Evolutionary conservation across 2,329 filamentous ascomycete species (phyloP).

Genomic region (Aspergillus carbonarius): DNA sequence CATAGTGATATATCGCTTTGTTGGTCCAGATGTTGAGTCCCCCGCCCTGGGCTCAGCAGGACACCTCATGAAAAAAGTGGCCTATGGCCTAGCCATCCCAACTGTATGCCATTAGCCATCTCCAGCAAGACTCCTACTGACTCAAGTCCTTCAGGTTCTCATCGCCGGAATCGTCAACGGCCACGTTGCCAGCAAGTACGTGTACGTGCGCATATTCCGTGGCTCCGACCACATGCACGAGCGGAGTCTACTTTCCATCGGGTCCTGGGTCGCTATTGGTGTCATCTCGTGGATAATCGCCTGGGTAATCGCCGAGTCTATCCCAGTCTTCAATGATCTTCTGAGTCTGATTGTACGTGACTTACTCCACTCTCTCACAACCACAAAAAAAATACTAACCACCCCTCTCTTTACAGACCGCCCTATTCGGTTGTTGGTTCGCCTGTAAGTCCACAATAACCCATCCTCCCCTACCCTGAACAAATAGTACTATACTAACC

Average conservation of each 20-base stretch:
- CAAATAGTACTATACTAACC: no score
- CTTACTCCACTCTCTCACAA: background rate
- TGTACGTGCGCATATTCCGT: slow-evolving; percentile 64
- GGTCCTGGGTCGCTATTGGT: slow-evolving; percentile 60
- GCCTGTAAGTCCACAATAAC: slow-evolving; percentile 41
- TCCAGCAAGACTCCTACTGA: background rate
- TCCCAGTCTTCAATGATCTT: slow-evolving; percentile 67
- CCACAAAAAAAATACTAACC: slow-evolving; percentile 6
- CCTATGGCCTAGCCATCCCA: slow-evolving; percentile 66
- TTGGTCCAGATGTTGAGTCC: slow-evolving; percentile 59
- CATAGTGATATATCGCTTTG: slow-evolving; percentile 66
- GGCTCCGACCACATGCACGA: slow-evolving; percentile 55
- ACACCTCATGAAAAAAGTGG: slow-evolving; percentile 58
- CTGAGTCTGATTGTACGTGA: slow-evolving; percentile 56
- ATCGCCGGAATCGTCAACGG: slow-evolving; percentile 69
- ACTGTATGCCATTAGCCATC: slow-evolving; percentile 43
- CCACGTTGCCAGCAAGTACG: slow-evolving; percentile 64
- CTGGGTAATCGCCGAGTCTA: slow-evolving; percentile 67
- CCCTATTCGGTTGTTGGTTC: slow-evolving; percentile 67
- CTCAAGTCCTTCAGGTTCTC: slow-evolving; percentile 49
- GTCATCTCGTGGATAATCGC: slow-evolving; percentile 58
- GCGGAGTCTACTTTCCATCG: slow-evolving; percentile 50
- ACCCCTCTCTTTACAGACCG: slow-evolving; percentile 39
- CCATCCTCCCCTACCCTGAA: no score
- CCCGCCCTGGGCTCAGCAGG: slow-evolving; percentile 66